Percentiles rank a stretch among this genome's conserved stretches.
Conservation (phyloP, 495 filamentous ascomycete species). For the Hypoxylon intermedium region DNA sequence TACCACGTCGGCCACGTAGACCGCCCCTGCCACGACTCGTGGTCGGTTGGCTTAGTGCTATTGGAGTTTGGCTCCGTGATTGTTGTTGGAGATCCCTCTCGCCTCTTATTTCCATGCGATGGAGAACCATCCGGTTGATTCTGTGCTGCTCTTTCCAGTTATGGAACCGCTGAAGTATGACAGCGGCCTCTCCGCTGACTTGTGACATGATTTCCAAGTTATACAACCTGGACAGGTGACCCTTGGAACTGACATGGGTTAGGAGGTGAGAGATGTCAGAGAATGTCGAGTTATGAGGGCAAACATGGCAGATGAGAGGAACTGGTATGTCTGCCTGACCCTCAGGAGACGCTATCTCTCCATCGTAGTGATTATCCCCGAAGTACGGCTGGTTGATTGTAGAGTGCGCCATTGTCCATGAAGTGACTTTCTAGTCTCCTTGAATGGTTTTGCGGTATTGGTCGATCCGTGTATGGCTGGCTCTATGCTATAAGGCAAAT, state of each 20-base stretch:
- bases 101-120: conserved; percentile 75
- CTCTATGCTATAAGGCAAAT: too few species aligned
- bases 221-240: conserved; percentile 77
- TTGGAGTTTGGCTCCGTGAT: conserved; percentile 16
- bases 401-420: too few species aligned
- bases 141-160: conserved; percentile 71
- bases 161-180: conserved; percentile 66
- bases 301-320: conserved; percentile 78
- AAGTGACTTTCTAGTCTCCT: too few species aligned
- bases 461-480: too few species aligned
- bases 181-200: conserved; percentile 58
- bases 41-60: background rate
- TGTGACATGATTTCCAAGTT: conserved; percentile 70
- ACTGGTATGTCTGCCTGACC: conserved; percentile 40
- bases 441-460: too few species aligned
- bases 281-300: conserved; percentile 76
- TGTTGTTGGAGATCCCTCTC: conserved; percentile 54
- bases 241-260: conserved; percentile 86
- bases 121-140: conserved; percentile 70
- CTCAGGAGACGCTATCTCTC: background rate
- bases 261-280: conserved; percentile 88
- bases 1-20: conserved; percentile 13
- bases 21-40: conserved; percentile 20
- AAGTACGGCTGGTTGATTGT: background rate
- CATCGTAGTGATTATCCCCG: background rate